Evolutionary conservation across 2,329 filamentous ascomycete species (phyloP).

Genomic region (Bipolaris bicolor): DNA sequence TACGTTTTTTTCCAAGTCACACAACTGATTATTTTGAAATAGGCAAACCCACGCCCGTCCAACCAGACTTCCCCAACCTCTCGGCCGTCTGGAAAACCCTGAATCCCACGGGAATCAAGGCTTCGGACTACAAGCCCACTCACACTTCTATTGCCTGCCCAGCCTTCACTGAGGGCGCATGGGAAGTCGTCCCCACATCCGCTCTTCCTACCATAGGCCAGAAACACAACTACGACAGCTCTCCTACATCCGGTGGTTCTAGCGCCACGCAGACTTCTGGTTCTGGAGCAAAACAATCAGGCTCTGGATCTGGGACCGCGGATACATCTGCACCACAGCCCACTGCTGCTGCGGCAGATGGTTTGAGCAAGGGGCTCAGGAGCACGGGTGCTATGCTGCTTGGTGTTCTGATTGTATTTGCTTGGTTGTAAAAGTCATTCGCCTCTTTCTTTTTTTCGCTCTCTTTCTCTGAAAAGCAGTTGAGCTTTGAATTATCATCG

Average conservation of each 20-base stretch:
- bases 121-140: slow-evolving; percentile 68
- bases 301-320: slow-evolving; percentile 7
- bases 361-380: slow-evolving; percentile 29
- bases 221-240: slow-evolving; percentile 27
- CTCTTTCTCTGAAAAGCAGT: background rate
- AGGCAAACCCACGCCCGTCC: slow-evolving; percentile 72
- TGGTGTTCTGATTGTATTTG: slow-evolving; percentile 30
- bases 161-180: slow-evolving; percentile 68
- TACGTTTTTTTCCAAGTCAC: too few relatives aligned
- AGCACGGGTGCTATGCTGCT: slow-evolving; percentile 26
- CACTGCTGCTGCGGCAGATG: slow-evolving; percentile 28
- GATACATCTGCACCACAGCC: slow-evolving; percentile 12
- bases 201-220: slow-evolving; percentile 71
- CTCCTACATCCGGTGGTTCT: slow-evolving; percentile 9
- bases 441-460: background rate
- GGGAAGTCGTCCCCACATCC: slow-evolving; percentile 74
- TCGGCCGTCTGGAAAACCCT: slow-evolving; percentile 76
- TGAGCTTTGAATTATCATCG: background rate
- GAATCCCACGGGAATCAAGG: slow-evolving; percentile 70
- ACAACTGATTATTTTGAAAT: too few relatives aligned
- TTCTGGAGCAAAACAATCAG: background rate
- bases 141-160: slow-evolving; percentile 73
- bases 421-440: slow-evolving; percentile 24
- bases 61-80: slow-evolving; percentile 80
- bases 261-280: slow-evolving; percentile 6